Percentiles rank a stretch among this genome's conserved stretches.
phyloP scores from a whole-genome alignment of 768 basidiomycete genomes.

The Exsudoporus frostii region DNA sequence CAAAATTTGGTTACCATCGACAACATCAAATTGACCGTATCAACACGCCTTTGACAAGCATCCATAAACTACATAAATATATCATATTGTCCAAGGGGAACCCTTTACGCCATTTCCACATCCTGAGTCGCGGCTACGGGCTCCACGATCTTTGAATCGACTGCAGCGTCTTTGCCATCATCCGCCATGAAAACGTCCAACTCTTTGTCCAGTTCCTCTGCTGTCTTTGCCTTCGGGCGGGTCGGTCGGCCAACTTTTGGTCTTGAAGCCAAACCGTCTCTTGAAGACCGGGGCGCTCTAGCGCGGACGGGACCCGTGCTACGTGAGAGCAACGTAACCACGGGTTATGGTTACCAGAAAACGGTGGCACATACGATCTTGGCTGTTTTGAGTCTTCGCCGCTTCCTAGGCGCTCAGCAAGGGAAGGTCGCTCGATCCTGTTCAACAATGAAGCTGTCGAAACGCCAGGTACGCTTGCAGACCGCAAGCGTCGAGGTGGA shows the following conservation, averaged over 20 bases:
- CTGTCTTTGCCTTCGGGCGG: slow-evolving; percentile 62
- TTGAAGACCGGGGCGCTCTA: slow-evolving; percentile 26
- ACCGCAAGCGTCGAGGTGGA: slow-evolving; percentile 45
- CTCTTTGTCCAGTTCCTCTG: slow-evolving; percentile 83
- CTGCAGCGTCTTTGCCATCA: slow-evolving; percentile 28
- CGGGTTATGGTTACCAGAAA: background rate
- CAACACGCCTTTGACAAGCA: background rate
- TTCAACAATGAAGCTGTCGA: slow-evolving; percentile 62
- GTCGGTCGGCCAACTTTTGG: slow-evolving; percentile 30
- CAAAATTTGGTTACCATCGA: background rate
- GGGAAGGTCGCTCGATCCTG: slow-evolving; percentile 72
- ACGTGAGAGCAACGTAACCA: background rate
- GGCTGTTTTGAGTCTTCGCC: slow-evolving; percentile 34
- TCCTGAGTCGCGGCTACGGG: slow-evolving; percentile 34
- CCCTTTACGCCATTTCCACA: slow-evolving; percentile 51
- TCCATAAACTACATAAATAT: slow-evolving; percentile 21
- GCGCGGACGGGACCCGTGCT: slow-evolving; percentile 46
- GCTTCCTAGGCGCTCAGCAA: slow-evolving; percentile 59
- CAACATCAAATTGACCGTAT: background rate
- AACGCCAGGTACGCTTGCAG: slow-evolving; percentile 41
- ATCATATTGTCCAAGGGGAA: background rate
- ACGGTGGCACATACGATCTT: slow-evolving; percentile 12
- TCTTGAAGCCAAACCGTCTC: slow-evolving; percentile 10
- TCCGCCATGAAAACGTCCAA: slow-evolving; percentile 84
- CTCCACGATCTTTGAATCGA: slow-evolving; percentile 13